Base-by-base conservation (phyloP, 2,329 filamentous ascomycete species). In the Sordariomycetes sp. region DNA sequence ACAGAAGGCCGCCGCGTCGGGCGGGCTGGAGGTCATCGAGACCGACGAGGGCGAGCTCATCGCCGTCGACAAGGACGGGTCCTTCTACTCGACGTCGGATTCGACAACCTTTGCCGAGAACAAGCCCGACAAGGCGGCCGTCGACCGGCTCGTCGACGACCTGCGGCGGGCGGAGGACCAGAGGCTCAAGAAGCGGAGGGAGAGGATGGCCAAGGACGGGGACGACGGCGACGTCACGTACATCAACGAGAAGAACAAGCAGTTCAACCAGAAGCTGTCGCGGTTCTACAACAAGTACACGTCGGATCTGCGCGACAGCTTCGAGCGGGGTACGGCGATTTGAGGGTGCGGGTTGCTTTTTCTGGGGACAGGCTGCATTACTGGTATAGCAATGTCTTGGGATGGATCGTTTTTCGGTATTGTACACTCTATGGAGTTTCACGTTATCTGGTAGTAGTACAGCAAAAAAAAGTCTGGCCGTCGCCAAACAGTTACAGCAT, bases 211-310 rank as follows among this genome's bases (percentile, higher is more conserved):
- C 14, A 82, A 86, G 69, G 87, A 86, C 62, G 90, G 92, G 60
- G 91, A 96, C 62, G 89, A 92, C 54, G 87, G 85, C 32, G 94
- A 99, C 72, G 89, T 97, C 66, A 97, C 93, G 8, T 97, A 96
- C 74, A 99, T 99, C 82, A 99, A 99, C 75, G 91, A 97, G 75
- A 97, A 99, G 87, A 99, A 99, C 80, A 97, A 97, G 80, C 91
- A 97, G 79, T 99, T 99, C 78, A 99, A 99, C 83, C 86, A 96
- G 77, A 97, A 99, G 77, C 78, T 99, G 72, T 80, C 88, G 58
- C 81, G 94, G 64, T 99, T 97, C 76, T 99, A 99, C 75, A 94
- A 99, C 76, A 96, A 96, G 78, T 99, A 99, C 73, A 99, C 94
- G 53, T 85, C 89, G 35, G 94, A 99, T 71, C 97, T 99, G 66